Percentiles rank a stretch among this genome's conserved stretches.
These are phyloP conservation scores for Knufia petricola DNA, from an alignment of 2,329 filamentous ascomycete genomes.

Conservation along the genomic window DNA sequence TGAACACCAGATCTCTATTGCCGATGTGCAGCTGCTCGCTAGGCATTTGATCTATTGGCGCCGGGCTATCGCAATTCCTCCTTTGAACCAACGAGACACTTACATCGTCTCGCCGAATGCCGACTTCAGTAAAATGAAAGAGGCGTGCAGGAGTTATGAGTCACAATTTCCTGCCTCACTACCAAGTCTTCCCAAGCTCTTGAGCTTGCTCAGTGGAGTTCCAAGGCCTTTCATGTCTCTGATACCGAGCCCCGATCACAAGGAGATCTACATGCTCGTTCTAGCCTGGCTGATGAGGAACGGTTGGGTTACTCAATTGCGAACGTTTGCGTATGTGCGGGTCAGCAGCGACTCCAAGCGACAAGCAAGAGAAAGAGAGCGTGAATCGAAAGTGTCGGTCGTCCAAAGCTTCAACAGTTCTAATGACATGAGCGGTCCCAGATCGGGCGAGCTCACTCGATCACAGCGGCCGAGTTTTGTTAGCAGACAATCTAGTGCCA, in stretches of 20 bases:
- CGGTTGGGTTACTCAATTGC: slow-evolving; percentile 87
- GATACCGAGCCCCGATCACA: slow-evolving; percentile 79
- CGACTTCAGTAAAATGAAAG: slow-evolving; percentile 60
- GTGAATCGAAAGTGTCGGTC: slow-evolving; percentile 20
- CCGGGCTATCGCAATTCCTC: slow-evolving; percentile 80
- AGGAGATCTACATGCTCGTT: slow-evolving; percentile 79
- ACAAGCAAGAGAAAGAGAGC: slow-evolving; percentile 58
- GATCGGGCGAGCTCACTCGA: slow-evolving; percentile 7
- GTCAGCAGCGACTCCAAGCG: slow-evolving; percentile 74
- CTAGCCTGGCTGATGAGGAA: slow-evolving; percentile 87
- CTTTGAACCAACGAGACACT: slow-evolving; percentile 77
- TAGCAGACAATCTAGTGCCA: slow-evolving; percentile 18
- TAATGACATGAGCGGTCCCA: not conserved
- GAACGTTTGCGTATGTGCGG: slow-evolving; percentile 82
- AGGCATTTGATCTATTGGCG: slow-evolving; percentile 95
- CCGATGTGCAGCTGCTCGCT: slow-evolving; percentile 76
- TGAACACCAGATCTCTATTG: slow-evolving; percentile 55
- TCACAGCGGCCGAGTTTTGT: slow-evolving; percentile 16
- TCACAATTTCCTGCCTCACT: slow-evolving; percentile 65
- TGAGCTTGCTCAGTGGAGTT: slow-evolving; percentile 69
- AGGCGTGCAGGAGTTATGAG: slow-evolving; percentile 63
- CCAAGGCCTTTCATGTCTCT: slow-evolving; percentile 75
- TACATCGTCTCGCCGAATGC: slow-evolving; percentile 91
- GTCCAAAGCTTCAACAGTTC: slow-evolving; percentile 10
- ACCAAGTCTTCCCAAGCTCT: slow-evolving; percentile 73